These are phyloP conservation scores for Microcyclosporella mali DNA, from an alignment of 2,329 filamentous ascomycete species.

Conservation along the genomic window DNA sequence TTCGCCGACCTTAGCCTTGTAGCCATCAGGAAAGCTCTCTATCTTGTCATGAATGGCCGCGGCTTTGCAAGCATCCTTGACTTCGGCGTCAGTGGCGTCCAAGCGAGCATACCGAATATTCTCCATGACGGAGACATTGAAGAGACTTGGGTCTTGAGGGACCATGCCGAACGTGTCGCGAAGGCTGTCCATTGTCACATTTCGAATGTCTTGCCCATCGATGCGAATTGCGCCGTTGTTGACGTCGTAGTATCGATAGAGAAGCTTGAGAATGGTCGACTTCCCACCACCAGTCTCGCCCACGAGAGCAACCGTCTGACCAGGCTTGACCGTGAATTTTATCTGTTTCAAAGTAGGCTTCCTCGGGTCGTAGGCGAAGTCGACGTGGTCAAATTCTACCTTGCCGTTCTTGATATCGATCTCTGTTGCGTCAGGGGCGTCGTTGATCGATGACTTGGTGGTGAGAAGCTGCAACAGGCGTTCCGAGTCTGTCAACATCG, in stretches of 20 bases:
- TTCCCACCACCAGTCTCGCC: conserved; percentile 60
- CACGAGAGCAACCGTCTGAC: conserved; percentile 55
- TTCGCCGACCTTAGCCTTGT: conserved; percentile 70
- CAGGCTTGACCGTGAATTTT: conserved; percentile 45
- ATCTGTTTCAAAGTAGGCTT: conserved; percentile 48
- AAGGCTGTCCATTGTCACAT: conserved; percentile 53
- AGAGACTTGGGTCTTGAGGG: conserved; percentile 58
- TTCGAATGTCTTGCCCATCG: conserved; percentile 55
- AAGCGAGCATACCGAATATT: conserved; percentile 60
- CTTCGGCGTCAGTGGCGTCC: conserved; percentile 55
- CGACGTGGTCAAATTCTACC: conserved; percentile 50
- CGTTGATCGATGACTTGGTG: conserved; percentile 51
- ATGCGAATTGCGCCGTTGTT: conserved; percentile 50
- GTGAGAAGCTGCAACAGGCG: conserved; percentile 53
- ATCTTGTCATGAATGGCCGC: conserved; percentile 62
- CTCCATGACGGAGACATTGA: conserved; percentile 58
- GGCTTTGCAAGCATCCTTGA: conserved; percentile 54
- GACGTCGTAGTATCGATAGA: conserved; percentile 57
- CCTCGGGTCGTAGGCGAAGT: conserved; percentile 51
- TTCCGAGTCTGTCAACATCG: conserved; percentile 59
- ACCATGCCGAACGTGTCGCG: conserved; percentile 57
- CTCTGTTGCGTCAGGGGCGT: conserved; percentile 41
- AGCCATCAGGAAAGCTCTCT: conserved; percentile 56
- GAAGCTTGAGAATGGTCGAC: conserved; percentile 55
- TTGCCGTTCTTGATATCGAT: conserved; percentile 44